Percentiles rank a stretch among this genome's conserved stretches.
These are phyloP conservation scores for Cornus suecica DNA, from an alignment of 148 eudicot species.

Conservation along the genomic window DNA sequence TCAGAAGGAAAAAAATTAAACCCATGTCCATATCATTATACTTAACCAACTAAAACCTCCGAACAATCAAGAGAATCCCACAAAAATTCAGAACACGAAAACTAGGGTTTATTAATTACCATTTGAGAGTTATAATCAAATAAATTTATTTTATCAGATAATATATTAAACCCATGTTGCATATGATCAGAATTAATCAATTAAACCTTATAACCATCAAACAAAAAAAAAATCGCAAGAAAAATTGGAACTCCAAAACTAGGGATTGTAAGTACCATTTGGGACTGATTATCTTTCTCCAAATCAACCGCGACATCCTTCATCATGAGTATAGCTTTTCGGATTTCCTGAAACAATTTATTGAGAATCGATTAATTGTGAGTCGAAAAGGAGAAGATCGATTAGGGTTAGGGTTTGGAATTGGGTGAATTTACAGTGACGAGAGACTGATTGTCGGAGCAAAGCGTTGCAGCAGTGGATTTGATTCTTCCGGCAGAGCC, in stretches of 20 bases:
- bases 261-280: conserved; percentile 49
- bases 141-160: too few species aligned
- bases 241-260: not conserved
- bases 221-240: not conserved
- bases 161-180: too few species aligned
- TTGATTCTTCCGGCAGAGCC: conserved; percentile 24
- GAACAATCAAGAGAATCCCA: too few species aligned
- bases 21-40: not conserved
- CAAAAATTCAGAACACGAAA: too few species aligned
- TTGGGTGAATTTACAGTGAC: conserved; percentile 39
- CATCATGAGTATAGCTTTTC: conserved; percentile 38
- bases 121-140: too few species aligned
- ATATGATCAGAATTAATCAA: not conserved
- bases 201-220: not conserved
- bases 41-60: too few species aligned
- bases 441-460: conserved; percentile 50
- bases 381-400: not conserved
- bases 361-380: not conserved
- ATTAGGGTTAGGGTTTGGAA: not conserved
- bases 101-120: too few species aligned
- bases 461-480: conserved; percentile 29
- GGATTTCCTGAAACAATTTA: conserved; percentile 56
- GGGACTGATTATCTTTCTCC: conserved; percentile 49
- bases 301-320: conserved; percentile 68
- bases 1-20: too few species aligned